Percentiles rank a stretch among this genome's conserved stretches.
Evolutionary conservation across 2,329 filamentous ascomycete genomes (phyloP).

Genomic region (Anthostomella pinea): DNA sequence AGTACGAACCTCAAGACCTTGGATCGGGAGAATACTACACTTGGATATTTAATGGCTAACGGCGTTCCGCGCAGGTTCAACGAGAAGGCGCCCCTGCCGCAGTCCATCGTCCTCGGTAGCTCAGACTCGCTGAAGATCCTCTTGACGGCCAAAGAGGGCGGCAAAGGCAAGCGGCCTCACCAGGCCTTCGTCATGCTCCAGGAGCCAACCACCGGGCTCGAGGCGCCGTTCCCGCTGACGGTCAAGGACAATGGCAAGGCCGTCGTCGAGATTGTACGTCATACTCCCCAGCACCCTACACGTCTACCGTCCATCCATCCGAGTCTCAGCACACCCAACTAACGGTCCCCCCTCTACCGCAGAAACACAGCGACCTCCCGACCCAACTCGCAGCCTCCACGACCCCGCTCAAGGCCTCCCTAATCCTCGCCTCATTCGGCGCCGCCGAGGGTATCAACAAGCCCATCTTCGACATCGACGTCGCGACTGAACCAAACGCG

Average conservation of each 20-base stretch:
- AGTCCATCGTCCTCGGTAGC: slow-evolving; percentile 61
- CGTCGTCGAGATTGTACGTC: slow-evolving; percentile 75
- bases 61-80: slow-evolving; percentile 48
- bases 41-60: slow-evolving; percentile 4
- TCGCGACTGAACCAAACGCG: slow-evolving; percentile 61
- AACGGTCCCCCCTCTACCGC: slow-evolving; percentile 18
- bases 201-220: slow-evolving; percentile 71
- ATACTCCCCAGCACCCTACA: slow-evolving; percentile 8
- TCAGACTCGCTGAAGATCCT: slow-evolving; percentile 76
- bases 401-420: slow-evolving; percentile 70
- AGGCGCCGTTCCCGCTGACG: slow-evolving; percentile 80
- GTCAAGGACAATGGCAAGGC: slow-evolving; percentile 88
- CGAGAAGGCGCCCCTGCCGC: slow-evolving; percentile 57
- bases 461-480: slow-evolving; percentile 68
- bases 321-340: no score
- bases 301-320: no score
- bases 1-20: slow-evolving; percentile 45
- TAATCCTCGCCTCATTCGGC: slow-evolving; percentile 87
- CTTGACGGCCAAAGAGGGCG: slow-evolving; percentile 76
- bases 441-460: slow-evolving; percentile 64
- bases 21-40: no score
- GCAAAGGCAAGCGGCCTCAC: slow-evolving; percentile 79
- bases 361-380: slow-evolving; percentile 90
- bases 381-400: slow-evolving; percentile 70
- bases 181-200: slow-evolving; percentile 87